phyloP scores from a whole-genome alignment of 306 rosid species.

The Prunus dulcis region DNA sequence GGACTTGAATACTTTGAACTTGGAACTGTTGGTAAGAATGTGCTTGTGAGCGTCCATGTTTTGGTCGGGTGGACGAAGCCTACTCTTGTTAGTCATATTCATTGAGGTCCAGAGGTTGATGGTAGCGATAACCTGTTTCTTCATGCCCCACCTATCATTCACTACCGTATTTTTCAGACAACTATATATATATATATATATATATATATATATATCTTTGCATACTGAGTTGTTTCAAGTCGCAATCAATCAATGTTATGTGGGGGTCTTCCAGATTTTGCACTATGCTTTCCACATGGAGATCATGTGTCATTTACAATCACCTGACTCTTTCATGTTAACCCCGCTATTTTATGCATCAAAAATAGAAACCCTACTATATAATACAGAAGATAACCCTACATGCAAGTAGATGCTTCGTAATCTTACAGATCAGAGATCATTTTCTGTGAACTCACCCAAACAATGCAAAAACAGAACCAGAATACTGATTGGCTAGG shows the following conservation, averaged over 20 bases:
- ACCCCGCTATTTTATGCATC: too few relatives aligned
- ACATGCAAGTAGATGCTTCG: too few relatives aligned
- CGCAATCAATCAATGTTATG: neutral
- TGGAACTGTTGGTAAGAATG: neutral
- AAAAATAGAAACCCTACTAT: too few relatives aligned
- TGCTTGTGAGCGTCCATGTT: neutral
- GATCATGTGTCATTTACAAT: neutral
- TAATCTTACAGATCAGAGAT: too few relatives aligned
- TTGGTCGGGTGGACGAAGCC: neutral
- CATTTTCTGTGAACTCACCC: too few relatives aligned
- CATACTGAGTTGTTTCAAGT: neutral
- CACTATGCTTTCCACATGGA: neutral
- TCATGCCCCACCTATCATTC: neutral
- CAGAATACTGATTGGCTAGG: too few relatives aligned
- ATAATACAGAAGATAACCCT: too few relatives aligned
- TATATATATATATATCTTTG: neutral
- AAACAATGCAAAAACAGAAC: too few relatives aligned
- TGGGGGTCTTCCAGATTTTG: neutral
- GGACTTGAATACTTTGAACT: too few relatives aligned
- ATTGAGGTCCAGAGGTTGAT: constrained; percentile 9
- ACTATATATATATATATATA: neutral
- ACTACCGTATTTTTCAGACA: neutral
- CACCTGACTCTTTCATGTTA: too few relatives aligned
- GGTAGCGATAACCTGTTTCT: neutral
- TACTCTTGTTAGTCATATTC: constrained; percentile 2